Base-by-base conservation (phyloP, 495 filamentous ascomycete species). In the Neurospora hispaniola region DNA sequence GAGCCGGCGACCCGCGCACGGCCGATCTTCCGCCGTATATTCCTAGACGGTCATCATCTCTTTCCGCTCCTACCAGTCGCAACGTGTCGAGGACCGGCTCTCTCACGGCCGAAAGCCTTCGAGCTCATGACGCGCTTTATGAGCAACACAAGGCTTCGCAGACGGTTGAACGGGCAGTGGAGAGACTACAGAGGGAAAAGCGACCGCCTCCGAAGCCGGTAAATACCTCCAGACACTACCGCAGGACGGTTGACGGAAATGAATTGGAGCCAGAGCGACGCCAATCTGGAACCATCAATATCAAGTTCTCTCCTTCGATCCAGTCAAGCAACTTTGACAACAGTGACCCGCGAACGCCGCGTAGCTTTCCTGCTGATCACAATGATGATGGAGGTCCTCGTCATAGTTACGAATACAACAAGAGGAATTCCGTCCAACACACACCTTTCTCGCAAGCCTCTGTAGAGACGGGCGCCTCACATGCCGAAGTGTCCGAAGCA, bases 401-500 rank as follows among this genome's bases (percentile, higher is more conserved):
- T 66, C 27, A 66, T 31, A 66, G 54, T 66, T 66, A 35, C 27
- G 54, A 66, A 5, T 66, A 66, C 27, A 66, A 66, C 27, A 87
- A 82, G 73, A 82, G 82, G 43, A 82, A 84, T 23, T 86, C 83
- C 38, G 84, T 85, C 39, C 84, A 84, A 75, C 85, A 85, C 77
- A 89, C 85, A 9, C 88, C 82, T 69, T 89, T 89, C 74, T 90
- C 88, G 3, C 85, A 88, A 74, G 81, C 82, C 11, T 90, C 89
- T 0, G 86, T 89, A 46, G 86, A 86, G 71, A 88, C 86, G 71
- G 85, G 78, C 59, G 86, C 86, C 10, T 83, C 85, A 0, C 83
- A 84, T 69, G 84, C 85, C 11, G 90, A 90, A 76, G 85, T 91
- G 59, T 89, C 89, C 66, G 93, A 97, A 82, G 94, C 94, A 14